Percentiles rank a stretch among this genome's conserved stretches.
Conservation (phyloP, 2,329 filamentous ascomycete species). For the Didymella keratinophila region DNA sequence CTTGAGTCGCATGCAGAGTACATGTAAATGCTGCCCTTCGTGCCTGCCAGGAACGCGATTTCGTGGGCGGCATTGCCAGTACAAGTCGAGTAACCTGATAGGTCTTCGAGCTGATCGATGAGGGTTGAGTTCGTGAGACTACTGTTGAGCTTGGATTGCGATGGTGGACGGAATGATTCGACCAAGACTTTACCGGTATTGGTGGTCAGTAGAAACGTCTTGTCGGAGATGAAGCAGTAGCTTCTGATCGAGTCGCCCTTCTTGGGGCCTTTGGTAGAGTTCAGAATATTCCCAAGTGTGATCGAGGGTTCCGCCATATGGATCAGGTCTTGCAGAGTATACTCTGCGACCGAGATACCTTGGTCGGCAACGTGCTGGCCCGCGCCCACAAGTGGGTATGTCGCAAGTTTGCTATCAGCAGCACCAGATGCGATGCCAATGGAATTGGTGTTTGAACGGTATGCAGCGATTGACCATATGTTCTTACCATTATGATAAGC, state of each 20-base stretch:
- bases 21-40: slow-evolving; percentile 54
- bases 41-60: slow-evolving; percentile 57
- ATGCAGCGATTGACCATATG: slow-evolving; percentile 71
- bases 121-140: slow-evolving; percentile 36
- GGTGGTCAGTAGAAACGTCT: slow-evolving; percentile 65
- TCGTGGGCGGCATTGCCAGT: slow-evolving; percentile 47
- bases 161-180: slow-evolving; percentile 23
- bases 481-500: slow-evolving; percentile 84
- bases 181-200: slow-evolving; percentile 65
- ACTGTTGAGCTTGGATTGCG: not conserved
- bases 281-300: not conserved
- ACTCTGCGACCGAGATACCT: slow-evolving; percentile 26
- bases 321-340: slow-evolving; percentile 38
- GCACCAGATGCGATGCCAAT: slow-evolving; percentile 64
- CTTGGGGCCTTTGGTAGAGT: slow-evolving; percentile 32
- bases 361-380: not conserved
- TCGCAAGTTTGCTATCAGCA: slow-evolving; percentile 73
- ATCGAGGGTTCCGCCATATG: slow-evolving; percentile 18
- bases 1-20: slow-evolving; percentile 35
- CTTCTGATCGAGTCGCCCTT: slow-evolving; percentile 60
- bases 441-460: slow-evolving; percentile 3
- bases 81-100: slow-evolving; percentile 60
- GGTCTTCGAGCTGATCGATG: slow-evolving; percentile 44
- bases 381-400: slow-evolving; percentile 22
- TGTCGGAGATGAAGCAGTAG: slow-evolving; percentile 68